Conservation (phyloP, 257 asterid genomes). For the Petrea volubilis region DNA sequence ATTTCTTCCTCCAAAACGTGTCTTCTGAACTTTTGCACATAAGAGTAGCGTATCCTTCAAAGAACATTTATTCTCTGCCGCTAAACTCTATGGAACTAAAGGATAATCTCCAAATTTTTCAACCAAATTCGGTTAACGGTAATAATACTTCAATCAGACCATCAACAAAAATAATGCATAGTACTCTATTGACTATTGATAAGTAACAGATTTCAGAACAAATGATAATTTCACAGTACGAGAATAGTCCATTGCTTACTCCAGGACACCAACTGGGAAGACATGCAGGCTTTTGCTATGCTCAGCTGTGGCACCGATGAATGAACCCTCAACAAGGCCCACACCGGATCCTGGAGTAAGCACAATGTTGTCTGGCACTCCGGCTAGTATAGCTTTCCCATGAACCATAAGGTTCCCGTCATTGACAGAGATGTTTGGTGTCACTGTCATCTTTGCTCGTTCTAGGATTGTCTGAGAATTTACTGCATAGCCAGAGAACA, state of each 20-base stretch:
- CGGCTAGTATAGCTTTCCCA: constrained; percentile 82
- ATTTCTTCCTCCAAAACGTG: too few relatives aligned
- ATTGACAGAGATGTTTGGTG: constrained; percentile 73
- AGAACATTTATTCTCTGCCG: too few relatives aligned
- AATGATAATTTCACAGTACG: neutral
- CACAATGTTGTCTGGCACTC: constrained; percentile 86
- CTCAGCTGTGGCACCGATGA: constrained; percentile 83
- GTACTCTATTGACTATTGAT: too few relatives aligned
- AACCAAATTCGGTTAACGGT: too few relatives aligned
- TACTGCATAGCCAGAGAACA: constrained; percentile 41
- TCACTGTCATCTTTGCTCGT: constrained; percentile 70
- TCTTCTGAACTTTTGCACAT: neutral
- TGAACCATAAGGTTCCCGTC: constrained; percentile 93
- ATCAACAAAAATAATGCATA: too few relatives aligned
- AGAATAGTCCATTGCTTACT: constrained; percentile 74
- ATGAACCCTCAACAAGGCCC: constrained; percentile 83
- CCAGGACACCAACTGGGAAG: constrained; percentile 83
- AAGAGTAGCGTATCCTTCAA: neutral
- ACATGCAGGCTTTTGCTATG: constrained; percentile 78
- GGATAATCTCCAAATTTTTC: too few relatives aligned
- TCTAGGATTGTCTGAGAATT: constrained; percentile 24
- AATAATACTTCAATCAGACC: neutral
- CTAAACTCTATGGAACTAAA: too few relatives aligned
- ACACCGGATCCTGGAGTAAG: constrained; percentile 78
- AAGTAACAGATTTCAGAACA: neutral